Conservation (phyloP, 2,329 filamentous ascomycete genomes). For the Fusarium tuaranense region DNA sequence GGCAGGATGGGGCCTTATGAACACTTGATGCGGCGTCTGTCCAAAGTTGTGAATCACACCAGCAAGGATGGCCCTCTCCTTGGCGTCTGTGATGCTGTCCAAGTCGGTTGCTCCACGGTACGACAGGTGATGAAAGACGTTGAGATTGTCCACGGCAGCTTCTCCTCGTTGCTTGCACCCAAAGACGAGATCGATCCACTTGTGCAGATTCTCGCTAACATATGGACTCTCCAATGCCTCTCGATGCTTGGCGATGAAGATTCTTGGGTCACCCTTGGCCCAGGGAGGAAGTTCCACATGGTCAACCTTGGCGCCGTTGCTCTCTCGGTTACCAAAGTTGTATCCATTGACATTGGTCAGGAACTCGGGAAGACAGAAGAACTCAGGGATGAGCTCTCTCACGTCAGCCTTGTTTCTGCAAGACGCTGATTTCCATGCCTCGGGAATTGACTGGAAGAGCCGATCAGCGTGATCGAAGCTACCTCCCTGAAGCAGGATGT, state of each 20-base stretch:
- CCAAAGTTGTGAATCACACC: conserved; percentile 99
- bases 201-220: conserved; percentile 88
- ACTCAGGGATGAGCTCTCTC: conserved; percentile 93
- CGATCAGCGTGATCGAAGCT: conserved; percentile 96
- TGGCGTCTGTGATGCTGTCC: conserved; percentile 88
- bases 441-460: conserved; percentile 92
- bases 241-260: conserved; percentile 96
- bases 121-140: conserved; percentile 96
- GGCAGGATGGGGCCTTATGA: conserved; percentile 82
- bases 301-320: conserved; percentile 82
- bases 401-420: conserved; percentile 93
- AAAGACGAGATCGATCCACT: conserved; percentile 97
- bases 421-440: conserved; percentile 92
- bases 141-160: conserved; percentile 88
- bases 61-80: conserved; percentile 89
- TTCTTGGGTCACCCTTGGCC: conserved; percentile 95
- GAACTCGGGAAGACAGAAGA: conserved; percentile 97
- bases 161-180: conserved; percentile 95
- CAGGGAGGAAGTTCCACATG: conserved; percentile 91
- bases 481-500: conserved; percentile 93
- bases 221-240: conserved; percentile 94
- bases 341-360: conserved; percentile 94
- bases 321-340: conserved; percentile 91
- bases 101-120: conserved; percentile 95
- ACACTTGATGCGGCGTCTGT: conserved; percentile 96